Evolutionary conservation across 2,329 filamentous ascomycete genomes (phyloP).

Genomic region (Penicillium sp.): DNA sequence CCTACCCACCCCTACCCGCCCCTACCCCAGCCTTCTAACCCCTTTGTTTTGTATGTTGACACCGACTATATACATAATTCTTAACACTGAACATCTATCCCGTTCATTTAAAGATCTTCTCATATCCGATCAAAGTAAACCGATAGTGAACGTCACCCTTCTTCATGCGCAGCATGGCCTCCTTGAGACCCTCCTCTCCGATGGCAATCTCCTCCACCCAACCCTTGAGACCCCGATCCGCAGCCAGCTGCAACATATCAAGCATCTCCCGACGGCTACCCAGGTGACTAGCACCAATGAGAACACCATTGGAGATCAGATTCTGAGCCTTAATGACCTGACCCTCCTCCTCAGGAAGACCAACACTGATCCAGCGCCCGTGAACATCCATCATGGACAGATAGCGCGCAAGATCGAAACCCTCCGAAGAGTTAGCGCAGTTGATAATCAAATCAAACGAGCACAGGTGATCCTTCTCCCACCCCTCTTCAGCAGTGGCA

Average conservation of each 20-base stretch:
- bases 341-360: conserved; percentile 73
- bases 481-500: conserved; percentile 55
- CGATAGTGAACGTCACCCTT: conserved; percentile 70
- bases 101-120: conserved; percentile 31
- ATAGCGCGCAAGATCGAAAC: conserved; percentile 62
- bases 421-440: conserved; percentile 72
- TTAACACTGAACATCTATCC: background rate
- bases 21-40: background rate
- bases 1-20: background rate
- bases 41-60: background rate
- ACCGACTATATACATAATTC: background rate
- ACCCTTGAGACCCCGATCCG: conserved; percentile 64
- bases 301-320: conserved; percentile 69
- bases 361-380: conserved; percentile 75
- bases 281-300: conserved; percentile 69
- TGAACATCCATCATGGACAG: conserved; percentile 77
- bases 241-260: conserved; percentile 68
- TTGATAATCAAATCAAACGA: conserved; percentile 67
- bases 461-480: conserved; percentile 54
- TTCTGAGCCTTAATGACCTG: conserved; percentile 69
- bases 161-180: conserved; percentile 67
- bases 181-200: conserved; percentile 64
- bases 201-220: conserved; percentile 72
- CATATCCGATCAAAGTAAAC: conserved; percentile 60
- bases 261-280: conserved; percentile 68